phyloP scores from a whole-genome alignment of 1,284 basidiomycete species.

The Sporisorium scitamineum region DNA sequence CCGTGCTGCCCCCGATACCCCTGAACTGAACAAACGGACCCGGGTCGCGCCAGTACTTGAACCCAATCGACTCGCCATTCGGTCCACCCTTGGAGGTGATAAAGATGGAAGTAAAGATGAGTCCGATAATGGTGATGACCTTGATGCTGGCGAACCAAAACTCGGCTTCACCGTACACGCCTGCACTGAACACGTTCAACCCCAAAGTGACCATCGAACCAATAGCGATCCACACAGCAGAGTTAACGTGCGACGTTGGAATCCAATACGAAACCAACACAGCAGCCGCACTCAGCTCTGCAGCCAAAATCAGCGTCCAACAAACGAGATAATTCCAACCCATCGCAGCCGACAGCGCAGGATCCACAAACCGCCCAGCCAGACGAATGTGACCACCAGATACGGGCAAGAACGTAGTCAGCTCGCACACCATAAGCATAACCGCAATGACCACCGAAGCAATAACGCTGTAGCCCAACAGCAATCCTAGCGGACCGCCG shows the following conservation, averaged over 20 bases:
- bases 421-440: constrained; percentile 70
- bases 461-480: constrained; percentile 67
- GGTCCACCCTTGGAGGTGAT: constrained; percentile 44
- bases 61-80: constrained; percentile 35
- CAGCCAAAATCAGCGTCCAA: constrained; percentile 75
- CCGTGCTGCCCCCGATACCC: constrained; percentile 72
- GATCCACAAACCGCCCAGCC: constrained; percentile 81
- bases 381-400: constrained; percentile 81
- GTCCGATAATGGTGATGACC: constrained; percentile 58
- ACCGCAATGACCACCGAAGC: constrained; percentile 45
- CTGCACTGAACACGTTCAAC: constrained; percentile 79
- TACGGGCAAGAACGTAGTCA: constrained; percentile 73
- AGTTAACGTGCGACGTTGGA: constrained; percentile 71
- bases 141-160: constrained; percentile 71
- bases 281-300: constrained; percentile 81
- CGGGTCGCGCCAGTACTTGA: constrained; percentile 66
- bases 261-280: constrained; percentile 81
- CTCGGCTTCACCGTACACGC: constrained; percentile 62
- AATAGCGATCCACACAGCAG: constrained; percentile 81
- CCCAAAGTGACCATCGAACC: constrained; percentile 78
- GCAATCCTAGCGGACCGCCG: constrained; percentile 70
- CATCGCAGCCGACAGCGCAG: constrained; percentile 76
- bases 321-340: constrained; percentile 76
- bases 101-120: constrained; percentile 58
- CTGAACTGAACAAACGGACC: constrained; percentile 68